Base-by-base conservation (phyloP, 2,329 filamentous ascomycete genomes). In the Claviceps arundinis region DNA sequence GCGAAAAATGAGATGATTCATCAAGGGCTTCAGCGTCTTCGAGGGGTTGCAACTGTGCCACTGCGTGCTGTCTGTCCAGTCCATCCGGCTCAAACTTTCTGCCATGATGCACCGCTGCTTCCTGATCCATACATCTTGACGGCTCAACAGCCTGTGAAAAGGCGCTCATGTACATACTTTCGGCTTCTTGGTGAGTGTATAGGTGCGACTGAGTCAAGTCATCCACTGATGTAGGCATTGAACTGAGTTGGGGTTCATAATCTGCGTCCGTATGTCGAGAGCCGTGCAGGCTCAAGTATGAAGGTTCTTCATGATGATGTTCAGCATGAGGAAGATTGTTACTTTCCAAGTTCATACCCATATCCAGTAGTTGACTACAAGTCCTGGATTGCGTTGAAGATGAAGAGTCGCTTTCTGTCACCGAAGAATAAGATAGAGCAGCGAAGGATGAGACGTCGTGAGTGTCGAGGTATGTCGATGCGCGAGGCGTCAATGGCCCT, bases 131-230 rank as follows among this genome's bases (percentile, higher is more conserved):
- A 19, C 17, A 48, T 13, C 43, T 30, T 30, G 40, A 37, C 13
- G 42, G 16, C n/a, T 63, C 62, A 37, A 68, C 64, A 2, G 67
- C 64, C 26, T 76, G 68, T 2, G 81, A 84, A 50, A 84, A 77
- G 1, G 81, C 81, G 56, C 81, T 91, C 82, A 89, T 84, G 60
- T 93, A 94, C 82, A 94, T 87, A 64, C 88, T 93, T 61, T 88
- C 82, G 0, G 86, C 87, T 56, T 91, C 86, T 55, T 89, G 85
- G 54, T 89, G 85, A 38, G 80, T 88, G 61, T 86, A 91, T 1
- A 89, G 62, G 42, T 79, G 82, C 5, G 87, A 91, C 56, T 78
- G 70, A 3, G 76, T 67, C 19, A 86, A 68, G 54, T 83, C 79
- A 37, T 80, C 73, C 4, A 54, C 49, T 24, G 59, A 58, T 4